Conservation (phyloP, 2,329 filamentous ascomycete species). For the Cladosporium sp. region DNA sequence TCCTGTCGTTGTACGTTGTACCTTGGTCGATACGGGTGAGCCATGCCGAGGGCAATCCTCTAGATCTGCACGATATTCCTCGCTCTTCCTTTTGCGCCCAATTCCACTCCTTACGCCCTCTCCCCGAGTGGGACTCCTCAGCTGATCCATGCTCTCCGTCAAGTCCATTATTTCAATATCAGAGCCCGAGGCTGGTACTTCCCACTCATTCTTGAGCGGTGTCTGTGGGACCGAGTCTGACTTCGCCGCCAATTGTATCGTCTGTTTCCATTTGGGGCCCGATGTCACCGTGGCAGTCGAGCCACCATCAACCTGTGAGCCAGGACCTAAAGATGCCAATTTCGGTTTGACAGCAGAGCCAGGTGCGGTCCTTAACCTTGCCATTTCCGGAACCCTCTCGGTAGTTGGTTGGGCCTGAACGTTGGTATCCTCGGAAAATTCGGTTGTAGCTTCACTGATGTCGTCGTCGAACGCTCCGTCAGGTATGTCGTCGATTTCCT, state of each 20-base stretch:
- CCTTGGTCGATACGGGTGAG: not conserved
- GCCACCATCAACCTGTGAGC: not conserved
- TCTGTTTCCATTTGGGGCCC: conserved; percentile 3
- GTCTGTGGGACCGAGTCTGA: conserved; percentile 3
- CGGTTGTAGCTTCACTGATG: conserved; percentile 6
- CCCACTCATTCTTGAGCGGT: conserved; percentile 3
- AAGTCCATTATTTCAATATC: conserved; percentile 33
- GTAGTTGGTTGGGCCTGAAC: not conserved
- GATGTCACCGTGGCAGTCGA: not conserved
- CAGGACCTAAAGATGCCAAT: conserved; percentile 21
- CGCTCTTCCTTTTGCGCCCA: conserved; percentile 43
- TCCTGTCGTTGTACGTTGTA: not conserved
- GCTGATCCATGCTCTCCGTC: conserved; percentile 25
- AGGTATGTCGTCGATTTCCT: conserved; percentile 11
- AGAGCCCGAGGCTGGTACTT: not conserved
- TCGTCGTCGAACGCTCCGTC: conserved; percentile 12
- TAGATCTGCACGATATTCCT: conserved; percentile 33
- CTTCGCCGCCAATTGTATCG: not conserved
- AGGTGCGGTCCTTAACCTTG: conserved; percentile 40
- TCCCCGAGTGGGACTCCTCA: conserved; percentile 20
- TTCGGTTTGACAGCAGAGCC: conserved; percentile 37
- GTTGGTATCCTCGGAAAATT: not conserved
- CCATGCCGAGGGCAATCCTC: conserved; percentile 10
- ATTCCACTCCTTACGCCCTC: not conserved
- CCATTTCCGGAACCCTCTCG: conserved; percentile 35